Evolutionary conservation across 2,329 filamentous ascomycete species (phyloP).

Genomic region (Pseudogymnoascus sp.): DNA sequence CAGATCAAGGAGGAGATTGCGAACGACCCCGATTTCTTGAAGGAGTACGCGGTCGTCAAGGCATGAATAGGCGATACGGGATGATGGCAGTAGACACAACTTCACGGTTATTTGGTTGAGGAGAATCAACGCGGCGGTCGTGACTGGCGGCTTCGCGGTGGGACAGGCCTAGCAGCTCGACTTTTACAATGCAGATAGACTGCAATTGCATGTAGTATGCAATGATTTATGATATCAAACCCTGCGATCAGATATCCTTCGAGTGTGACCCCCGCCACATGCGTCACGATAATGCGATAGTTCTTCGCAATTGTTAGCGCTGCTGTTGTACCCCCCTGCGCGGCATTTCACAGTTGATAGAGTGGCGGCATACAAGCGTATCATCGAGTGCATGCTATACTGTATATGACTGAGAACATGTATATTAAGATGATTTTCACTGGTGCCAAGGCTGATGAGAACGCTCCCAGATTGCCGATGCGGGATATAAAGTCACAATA

Average conservation of each 20-base stretch:
- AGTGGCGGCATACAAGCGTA: too few relatives aligned
- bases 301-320: neutral
- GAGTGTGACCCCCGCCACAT: neutral
- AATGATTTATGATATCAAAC: slow-evolving; percentile 1
- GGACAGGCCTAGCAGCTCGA: neutral
- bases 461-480: neutral
- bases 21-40: slow-evolving; percentile 74
- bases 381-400: neutral
- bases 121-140: neutral
- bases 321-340: neutral
- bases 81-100: neutral
- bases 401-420: neutral
- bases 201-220: neutral
- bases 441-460: neutral
- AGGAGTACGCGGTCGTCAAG: slow-evolving; percentile 51
- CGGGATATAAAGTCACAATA: neutral
- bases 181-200: neutral
- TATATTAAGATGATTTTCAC: neutral
- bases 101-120: neutral
- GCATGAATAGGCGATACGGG: neutral
- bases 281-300: neutral
- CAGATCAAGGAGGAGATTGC: slow-evolving; percentile 91
- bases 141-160: neutral
- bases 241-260: neutral
- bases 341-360: neutral